phyloP scores from a whole-genome alignment of 176 grass and related monocot genomes.

The Bothriochloa decipiens region DNA sequence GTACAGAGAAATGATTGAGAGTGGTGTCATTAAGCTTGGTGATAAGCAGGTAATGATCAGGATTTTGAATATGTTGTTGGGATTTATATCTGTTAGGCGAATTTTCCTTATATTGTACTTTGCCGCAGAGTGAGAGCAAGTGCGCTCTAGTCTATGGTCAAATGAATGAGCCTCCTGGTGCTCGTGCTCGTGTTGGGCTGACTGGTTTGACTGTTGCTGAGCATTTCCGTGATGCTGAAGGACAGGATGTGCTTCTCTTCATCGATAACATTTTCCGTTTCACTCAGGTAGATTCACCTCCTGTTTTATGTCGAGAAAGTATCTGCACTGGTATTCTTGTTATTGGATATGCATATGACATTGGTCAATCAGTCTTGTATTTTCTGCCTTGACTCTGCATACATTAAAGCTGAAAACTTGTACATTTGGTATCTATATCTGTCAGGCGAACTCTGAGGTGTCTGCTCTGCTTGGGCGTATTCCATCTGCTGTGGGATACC shows the following conservation, averaged over 20 bases:
- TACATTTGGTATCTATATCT: constrained; percentile 32
- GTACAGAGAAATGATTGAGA: constrained; percentile 99
- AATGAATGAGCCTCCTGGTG: constrained; percentile 98
- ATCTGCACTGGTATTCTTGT: constrained; percentile 5
- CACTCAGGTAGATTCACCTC: constrained; percentile 64
- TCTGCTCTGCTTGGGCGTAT: constrained; percentile 97
- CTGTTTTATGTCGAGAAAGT: not conserved
- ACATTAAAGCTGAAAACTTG: not conserved
- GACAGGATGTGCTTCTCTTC: constrained; percentile 97
- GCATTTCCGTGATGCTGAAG: constrained; percentile 97
- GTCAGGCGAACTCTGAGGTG: constrained; percentile 95
- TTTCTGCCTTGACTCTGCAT: not conserved
- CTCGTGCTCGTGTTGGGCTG: constrained; percentile 92
- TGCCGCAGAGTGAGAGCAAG: constrained; percentile 80
- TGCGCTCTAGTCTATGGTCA: constrained; percentile 94
- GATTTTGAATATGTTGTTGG: not conserved
- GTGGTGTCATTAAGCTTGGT: constrained; percentile 95
- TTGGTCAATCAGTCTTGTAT: not conserved
- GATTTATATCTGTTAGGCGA: constrained; percentile 22
- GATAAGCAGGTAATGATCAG: constrained; percentile 75
- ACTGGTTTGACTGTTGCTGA: constrained; percentile 96
- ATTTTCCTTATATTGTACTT: constrained; percentile 35
- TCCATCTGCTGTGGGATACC: constrained; percentile 97
- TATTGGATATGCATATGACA: not conserved
- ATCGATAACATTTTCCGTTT: constrained; percentile 99